Conservation (phyloP, 495 filamentous ascomycete species). For the Bathelium albidoporum region DNA sequence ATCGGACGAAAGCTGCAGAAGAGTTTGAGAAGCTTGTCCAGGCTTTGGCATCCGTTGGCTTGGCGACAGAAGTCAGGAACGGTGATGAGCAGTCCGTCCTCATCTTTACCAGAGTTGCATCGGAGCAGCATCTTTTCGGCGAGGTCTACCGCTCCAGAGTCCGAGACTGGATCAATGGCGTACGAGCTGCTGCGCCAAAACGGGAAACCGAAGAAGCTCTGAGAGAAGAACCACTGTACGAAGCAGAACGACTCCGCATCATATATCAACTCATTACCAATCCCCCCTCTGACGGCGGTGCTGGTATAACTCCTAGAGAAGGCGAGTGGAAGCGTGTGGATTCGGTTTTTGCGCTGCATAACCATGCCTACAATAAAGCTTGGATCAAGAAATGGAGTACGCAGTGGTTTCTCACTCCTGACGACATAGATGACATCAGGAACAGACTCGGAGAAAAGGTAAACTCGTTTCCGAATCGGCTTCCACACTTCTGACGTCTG, state of each 20-base stretch:
- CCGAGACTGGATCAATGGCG: slow-evolving; percentile 92
- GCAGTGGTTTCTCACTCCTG: slow-evolving; percentile 63
- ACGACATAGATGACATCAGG: slow-evolving; percentile 76
- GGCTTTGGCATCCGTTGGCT: slow-evolving; percentile 59
- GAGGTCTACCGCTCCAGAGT: slow-evolving; percentile 54
- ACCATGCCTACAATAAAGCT: slow-evolving; percentile 72
- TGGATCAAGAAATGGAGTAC: slow-evolving; percentile 87
- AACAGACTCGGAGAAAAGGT: slow-evolving; percentile 84
- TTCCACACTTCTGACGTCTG: neutral
- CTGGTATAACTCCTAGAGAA: slow-evolving; percentile 71
- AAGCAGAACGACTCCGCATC: slow-evolving; percentile 79
- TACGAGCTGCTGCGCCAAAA: slow-evolving; percentile 68
- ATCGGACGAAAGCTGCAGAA: slow-evolving; percentile 53
- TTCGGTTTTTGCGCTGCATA: slow-evolving; percentile 80
- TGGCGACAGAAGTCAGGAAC: slow-evolving; percentile 75
- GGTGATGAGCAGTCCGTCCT: slow-evolving; percentile 69
- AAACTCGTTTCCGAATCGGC: slow-evolving; percentile 10
- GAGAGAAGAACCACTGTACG: slow-evolving; percentile 59
- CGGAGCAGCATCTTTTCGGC: slow-evolving; percentile 47
- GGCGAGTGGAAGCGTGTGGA: slow-evolving; percentile 80
- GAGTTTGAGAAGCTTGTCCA: slow-evolving; percentile 67
- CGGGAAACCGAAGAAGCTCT: slow-evolving; percentile 56
- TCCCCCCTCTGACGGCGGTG: slow-evolving; percentile 71
- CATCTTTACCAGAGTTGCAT: slow-evolving; percentile 71
- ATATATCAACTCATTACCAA: slow-evolving; percentile 81